Percentiles rank a stretch among this genome's conserved stretches.
Evolutionary conservation across 805 yeast species (phyloP).

Genomic region (Ogataea angusta): DNA sequence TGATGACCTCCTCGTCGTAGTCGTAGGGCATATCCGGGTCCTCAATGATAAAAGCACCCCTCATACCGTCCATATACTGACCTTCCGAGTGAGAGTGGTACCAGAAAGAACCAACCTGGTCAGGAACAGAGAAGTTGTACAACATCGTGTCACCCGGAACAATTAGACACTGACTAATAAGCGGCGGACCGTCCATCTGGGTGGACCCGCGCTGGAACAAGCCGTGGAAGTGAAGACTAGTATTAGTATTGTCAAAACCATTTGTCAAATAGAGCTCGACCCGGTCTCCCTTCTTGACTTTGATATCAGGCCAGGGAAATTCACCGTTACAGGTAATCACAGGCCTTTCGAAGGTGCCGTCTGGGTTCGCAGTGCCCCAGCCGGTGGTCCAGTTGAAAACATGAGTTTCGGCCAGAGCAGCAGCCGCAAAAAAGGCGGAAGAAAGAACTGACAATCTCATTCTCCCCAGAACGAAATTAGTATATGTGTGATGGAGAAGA

Average conservation of each 20-base stretch:
- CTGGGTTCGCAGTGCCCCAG: slow-evolving; percentile 62
- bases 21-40: slow-evolving; percentile 59
- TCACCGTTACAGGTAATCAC: slow-evolving; percentile 50
- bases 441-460: slow-evolving; percentile 20
- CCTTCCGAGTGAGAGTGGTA: slow-evolving; percentile 92
- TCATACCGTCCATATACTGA: slow-evolving; percentile 92
- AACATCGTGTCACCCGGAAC: slow-evolving; percentile 67
- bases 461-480: slow-evolving; percentile 8
- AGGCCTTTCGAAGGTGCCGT: slow-evolving; percentile 43
- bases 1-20: slow-evolving; percentile 73
- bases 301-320: slow-evolving; percentile 85
- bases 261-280: slow-evolving; percentile 71
- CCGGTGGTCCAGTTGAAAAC: slow-evolving; percentile 62
- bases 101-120: slow-evolving; percentile 92
- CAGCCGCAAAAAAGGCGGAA: slow-evolving; percentile 17
- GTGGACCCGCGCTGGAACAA: slow-evolving; percentile 72
- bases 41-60: slow-evolving; percentile 74
- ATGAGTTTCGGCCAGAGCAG: slow-evolving; percentile 47
- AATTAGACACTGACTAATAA: slow-evolving; percentile 88
- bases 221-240: slow-evolving; percentile 93
- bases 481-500: slow-evolving; percentile 17
- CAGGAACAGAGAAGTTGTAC: slow-evolving; percentile 84
- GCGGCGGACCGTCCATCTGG: slow-evolving; percentile 89
- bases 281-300: slow-evolving; percentile 76
- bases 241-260: slow-evolving; percentile 63